A percentile compares a stretch with the other conserved stretches of the same genome.
These are phyloP conservation scores for Salinomyces thailandicus DNA, from an alignment of 2,329 filamentous ascomycete species.

Conservation along the genomic window DNA sequence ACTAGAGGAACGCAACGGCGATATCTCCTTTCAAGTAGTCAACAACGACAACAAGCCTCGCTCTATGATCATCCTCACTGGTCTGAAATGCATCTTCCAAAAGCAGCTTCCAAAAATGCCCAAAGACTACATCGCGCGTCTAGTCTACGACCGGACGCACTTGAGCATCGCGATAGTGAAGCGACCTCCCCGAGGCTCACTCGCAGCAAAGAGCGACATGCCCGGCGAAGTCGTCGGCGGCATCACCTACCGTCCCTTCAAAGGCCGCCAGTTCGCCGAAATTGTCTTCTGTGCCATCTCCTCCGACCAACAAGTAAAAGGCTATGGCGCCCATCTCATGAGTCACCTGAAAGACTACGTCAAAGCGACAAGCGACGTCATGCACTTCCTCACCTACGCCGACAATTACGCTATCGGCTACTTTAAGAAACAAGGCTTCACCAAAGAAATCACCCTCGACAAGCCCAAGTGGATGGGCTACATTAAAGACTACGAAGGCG, in stretches of 20 bases:
- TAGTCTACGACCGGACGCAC: conserved; percentile 95
- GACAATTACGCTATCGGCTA: conserved; percentile 99
- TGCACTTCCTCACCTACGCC: conserved; percentile 97
- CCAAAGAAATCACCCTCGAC: conserved; percentile 92
- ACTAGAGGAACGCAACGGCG: conserved; percentile 82
- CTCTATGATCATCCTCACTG: conserved; percentile 87
- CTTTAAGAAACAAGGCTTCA: conserved; percentile 98
- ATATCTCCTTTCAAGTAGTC: conserved; percentile 94
- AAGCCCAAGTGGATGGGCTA: conserved; percentile 96
- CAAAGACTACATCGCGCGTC: conserved; percentile 93
- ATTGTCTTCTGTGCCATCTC: conserved; percentile 98
- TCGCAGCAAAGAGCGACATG: conserved; percentile 18
- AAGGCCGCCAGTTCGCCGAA: conserved; percentile 84
- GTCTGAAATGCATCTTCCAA: conserved; percentile 95
- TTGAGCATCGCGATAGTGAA: conserved; percentile 95
- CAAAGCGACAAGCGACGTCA: conserved; percentile 89
- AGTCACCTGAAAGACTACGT: conserved; percentile 96
- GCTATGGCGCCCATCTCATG: conserved; percentile 96
- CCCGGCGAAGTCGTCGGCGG: conserved; percentile 49
- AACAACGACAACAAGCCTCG: conserved; percentile 89
- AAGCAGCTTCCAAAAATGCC: conserved; percentile 99
- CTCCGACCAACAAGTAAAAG: conserved; percentile 96
- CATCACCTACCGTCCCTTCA: conserved; percentile 93
- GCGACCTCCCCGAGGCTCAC: conserved; percentile 54
- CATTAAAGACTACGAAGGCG: conserved; percentile 98